Conservation (phyloP, 108 stramenopile species). For the Cylindrotheca fusiformis region DNA sequence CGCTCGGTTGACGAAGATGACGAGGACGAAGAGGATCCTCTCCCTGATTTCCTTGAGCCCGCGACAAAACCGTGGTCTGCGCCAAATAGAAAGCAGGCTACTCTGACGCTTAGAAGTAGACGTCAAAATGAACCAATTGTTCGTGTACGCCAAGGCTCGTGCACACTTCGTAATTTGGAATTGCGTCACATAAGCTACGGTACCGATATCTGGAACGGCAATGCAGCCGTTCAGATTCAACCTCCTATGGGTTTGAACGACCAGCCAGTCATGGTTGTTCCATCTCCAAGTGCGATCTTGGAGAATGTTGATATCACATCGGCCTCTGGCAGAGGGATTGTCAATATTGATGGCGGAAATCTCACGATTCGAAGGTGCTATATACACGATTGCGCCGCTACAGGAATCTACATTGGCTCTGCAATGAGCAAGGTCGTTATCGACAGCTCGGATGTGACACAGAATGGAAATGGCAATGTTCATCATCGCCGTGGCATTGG, state of each 20-base stretch:
- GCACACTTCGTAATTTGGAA: constrained; percentile 42
- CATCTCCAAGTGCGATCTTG: constrained; percentile 46
- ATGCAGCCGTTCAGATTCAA: constrained; percentile 79
- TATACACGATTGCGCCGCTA: constrained; percentile 81
- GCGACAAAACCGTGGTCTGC: neutral
- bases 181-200: constrained; percentile 55
- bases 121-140: constrained; percentile 61
- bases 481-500: constrained; percentile 57
- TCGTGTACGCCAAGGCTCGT: constrained; percentile 58
- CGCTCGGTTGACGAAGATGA: constrained; percentile 26
- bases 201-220: constrained; percentile 85
- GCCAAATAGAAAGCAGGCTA: constrained; percentile 33
- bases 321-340: constrained; percentile 67
- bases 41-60: neutral
- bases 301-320: constrained; percentile 57
- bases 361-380: constrained; percentile 43
- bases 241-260: constrained; percentile 40
- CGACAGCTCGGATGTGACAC: constrained; percentile 55
- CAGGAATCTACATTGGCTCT: constrained; percentile 79
- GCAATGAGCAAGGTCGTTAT: constrained; percentile 49
- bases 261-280: constrained; percentile 24
- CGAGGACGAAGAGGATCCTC: constrained; percentile 16
- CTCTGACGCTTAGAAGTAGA: constrained; percentile 47
- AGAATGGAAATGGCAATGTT: constrained; percentile 70
- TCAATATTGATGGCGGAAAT: constrained; percentile 72